Evolutionary conservation across 768 basidiomycete genomes (phyloP), one percentile per base, ranked within the genome.

Genomic region (Mycena rosella): DNA sequence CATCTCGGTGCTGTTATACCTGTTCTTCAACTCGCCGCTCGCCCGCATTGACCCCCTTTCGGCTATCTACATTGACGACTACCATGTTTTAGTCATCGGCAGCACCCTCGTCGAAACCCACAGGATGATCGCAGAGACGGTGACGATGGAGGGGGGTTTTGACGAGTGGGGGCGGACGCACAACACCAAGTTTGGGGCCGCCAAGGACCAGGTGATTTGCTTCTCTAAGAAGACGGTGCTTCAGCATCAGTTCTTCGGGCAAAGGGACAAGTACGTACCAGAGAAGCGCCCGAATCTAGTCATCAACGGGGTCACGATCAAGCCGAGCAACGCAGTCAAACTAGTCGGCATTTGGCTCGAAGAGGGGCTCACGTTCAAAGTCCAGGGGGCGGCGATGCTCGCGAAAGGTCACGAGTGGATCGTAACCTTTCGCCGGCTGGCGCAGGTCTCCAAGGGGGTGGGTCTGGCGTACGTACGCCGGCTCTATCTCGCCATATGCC

Each of bases 31-130:
- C 49, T 24, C 60, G 5, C 60, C 60, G 4, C 32, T 60, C 0
- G 60, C 49, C 1, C 36, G 48, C 0, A 14, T 60, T 3, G 24
- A 60, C 36, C 4, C 2, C 2, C 2, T 38, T 17, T 49, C 59
- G 1, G 59, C 34, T 8, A 49, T 60, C 24, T 60, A 60, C 18
- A 60, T 60, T 22, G 59, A 60, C 18, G 59, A 60, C 36, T 60
- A 26, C 13, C 47, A 60, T 14, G 7, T 4, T 0, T 24, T 60
- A 2, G 59, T 47, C 0, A 49, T 60, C 2, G 59, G 22, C 5
- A 18, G 38, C 5, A 49, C 18, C 2, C 36, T 60, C 22, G 15
- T 7, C 22, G 59, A 32, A 24, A 34, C 59, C 7, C 26, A 2
- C 22, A 7, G 17, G 3, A n/a, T n/a, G 3, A 17, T 60, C 1